Conservation (phyloP, 2,329 filamentous ascomycete species). For the Coccinonectria pachysandricola region DNA sequence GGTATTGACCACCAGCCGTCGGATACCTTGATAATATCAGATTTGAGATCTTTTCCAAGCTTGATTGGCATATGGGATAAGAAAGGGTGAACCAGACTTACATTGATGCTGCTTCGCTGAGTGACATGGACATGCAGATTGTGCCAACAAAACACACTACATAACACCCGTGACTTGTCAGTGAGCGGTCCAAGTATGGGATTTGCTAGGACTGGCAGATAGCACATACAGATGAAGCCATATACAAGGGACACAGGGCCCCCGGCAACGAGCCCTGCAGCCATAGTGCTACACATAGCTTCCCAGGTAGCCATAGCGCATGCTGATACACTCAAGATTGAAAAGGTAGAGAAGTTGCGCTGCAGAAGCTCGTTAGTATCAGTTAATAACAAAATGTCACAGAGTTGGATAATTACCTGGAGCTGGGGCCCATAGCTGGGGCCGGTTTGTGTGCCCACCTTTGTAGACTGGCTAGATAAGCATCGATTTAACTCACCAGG, state of each 20-base stretch:
- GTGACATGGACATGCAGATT: slow-evolving; percentile 10
- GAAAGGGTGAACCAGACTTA: slow-evolving; percentile 1
- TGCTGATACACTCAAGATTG: slow-evolving; percentile 7
- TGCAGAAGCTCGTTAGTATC: slow-evolving; percentile 2
- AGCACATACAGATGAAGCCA: slow-evolving; percentile 2
- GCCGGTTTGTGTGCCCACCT: neutral
- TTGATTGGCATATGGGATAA: no score
- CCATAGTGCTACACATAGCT: slow-evolving; percentile 11
- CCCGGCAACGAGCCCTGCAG: slow-evolving; percentile 7
- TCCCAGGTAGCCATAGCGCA: slow-evolving; percentile 13
- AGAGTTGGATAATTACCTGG: neutral
- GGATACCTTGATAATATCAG: no score
- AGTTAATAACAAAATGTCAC: neutral
- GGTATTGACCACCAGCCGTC: slow-evolving; percentile 5
- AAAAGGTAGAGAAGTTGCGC: neutral
- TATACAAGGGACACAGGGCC: slow-evolving; percentile 10
- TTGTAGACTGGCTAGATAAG: neutral
- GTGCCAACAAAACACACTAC: slow-evolving; percentile 6
- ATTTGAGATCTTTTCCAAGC: no score
- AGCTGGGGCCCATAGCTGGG: neutral
- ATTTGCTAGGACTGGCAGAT: no score
- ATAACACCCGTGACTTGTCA: no score
- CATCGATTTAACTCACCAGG: neutral
- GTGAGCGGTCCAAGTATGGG: no score
- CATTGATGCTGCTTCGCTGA: slow-evolving; percentile 10